phyloP scores from a whole-genome alignment of 768 basidiomycete genomes.

The Basidioascus undulatus region DNA sequence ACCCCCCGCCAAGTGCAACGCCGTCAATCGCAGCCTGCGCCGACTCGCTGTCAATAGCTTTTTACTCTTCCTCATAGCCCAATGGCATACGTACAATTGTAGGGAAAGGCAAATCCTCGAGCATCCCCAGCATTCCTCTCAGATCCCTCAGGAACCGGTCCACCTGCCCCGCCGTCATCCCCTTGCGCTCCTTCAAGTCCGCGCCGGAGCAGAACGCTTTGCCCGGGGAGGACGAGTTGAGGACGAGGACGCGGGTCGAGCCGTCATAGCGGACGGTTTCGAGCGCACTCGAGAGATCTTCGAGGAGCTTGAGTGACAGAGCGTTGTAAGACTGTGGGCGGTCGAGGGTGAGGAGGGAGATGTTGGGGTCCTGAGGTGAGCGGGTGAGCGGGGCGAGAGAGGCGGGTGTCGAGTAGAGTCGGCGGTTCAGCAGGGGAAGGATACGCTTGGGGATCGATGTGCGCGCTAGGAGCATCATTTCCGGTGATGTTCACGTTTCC shows the following conservation, averaged over 20 bases:
- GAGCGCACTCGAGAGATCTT: constrained; percentile 45
- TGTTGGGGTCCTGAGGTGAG: constrained; percentile 15
- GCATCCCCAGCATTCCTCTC: constrained; percentile 38
- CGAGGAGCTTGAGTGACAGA: constrained; percentile 19
- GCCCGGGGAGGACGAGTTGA: constrained; percentile 52
- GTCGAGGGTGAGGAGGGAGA: not conserved
- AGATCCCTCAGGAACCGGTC: constrained; percentile 53
- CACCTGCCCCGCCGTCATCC: constrained; percentile 53
- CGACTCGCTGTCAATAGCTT: too few relatives aligned
- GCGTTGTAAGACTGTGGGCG: constrained; percentile 3
- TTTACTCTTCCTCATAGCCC: not conserved
- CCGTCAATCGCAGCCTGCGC: constrained; percentile 73
- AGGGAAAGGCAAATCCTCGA: constrained; percentile 67
- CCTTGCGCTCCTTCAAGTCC: constrained; percentile 61
- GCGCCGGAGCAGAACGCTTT: constrained; percentile 81
- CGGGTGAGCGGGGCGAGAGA: too few relatives aligned
- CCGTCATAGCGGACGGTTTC: constrained; percentile 41
- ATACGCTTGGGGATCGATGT: too few relatives aligned
- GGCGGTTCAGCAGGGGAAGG: too few relatives aligned
- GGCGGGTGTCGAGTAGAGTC: too few relatives aligned
- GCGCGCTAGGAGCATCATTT: too few relatives aligned
- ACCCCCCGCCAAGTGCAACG: constrained; percentile 75
- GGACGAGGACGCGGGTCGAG: constrained; percentile 50
- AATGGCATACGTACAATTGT: constrained; percentile 27
- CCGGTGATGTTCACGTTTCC: too few relatives aligned